These are phyloP conservation scores for Haematococcus lacustris DNA, from an alignment of 139 green algal genomes.

Conservation along the genomic window DNA sequence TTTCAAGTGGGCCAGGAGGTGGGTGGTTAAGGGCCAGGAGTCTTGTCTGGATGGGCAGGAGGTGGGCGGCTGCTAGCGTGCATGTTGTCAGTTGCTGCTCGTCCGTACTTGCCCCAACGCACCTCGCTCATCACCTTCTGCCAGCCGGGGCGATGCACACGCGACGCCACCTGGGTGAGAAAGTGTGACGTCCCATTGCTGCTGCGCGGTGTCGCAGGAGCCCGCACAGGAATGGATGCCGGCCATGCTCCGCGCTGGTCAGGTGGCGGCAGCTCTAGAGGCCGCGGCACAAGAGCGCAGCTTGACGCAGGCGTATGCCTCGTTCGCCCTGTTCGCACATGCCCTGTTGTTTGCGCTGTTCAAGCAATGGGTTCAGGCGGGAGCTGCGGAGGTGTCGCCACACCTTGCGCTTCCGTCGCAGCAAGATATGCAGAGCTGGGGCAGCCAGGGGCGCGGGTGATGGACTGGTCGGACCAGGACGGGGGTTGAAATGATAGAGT, in stretches of 20 bases:
- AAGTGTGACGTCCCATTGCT: not conserved
- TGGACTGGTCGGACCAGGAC: too few relatives aligned
- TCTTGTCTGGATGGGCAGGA: not conserved
- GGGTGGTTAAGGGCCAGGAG: not conserved
- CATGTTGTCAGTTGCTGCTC: not conserved
- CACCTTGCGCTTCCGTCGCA: not conserved
- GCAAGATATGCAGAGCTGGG: not conserved
- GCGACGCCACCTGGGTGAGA: not conserved
- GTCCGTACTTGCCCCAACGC: not conserved
- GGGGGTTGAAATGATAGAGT: too few relatives aligned
- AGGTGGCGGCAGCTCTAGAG: not conserved
- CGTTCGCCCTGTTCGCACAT: slow-evolving; percentile 17
- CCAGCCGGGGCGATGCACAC: not conserved
- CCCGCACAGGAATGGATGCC: slow-evolving; percentile 27
- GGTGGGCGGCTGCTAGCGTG: not conserved
- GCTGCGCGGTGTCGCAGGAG: not conserved
- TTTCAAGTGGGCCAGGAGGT: slow-evolving; percentile 9
- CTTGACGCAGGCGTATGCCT: slow-evolving; percentile 11
- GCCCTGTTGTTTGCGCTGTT: slow-evolving; percentile 17
- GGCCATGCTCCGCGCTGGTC: slow-evolving; percentile 14
- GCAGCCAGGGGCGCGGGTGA: too few relatives aligned
- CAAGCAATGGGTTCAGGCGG: slow-evolving; percentile 9
- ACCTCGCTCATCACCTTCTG: too few relatives aligned
- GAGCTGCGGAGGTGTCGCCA: not conserved
- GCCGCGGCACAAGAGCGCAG: slow-evolving; percentile 1